These are phyloP conservation scores for Chrysoporthe austroafricana DNA, from an alignment of 2,329 filamentous ascomycete species.

Conservation along the genomic window DNA sequence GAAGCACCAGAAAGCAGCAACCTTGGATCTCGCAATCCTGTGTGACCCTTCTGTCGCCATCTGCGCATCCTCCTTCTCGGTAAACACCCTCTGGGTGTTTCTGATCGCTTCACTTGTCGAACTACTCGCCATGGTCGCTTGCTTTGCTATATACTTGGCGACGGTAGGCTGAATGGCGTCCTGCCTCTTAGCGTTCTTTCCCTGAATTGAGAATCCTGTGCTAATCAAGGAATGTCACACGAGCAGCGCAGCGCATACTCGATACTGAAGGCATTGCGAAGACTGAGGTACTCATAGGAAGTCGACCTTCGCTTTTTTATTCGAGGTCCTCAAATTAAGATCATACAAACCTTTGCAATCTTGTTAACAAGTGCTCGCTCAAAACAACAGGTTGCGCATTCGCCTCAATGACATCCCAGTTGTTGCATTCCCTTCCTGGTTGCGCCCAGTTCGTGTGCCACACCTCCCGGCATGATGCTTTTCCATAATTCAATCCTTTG, in stretches of 20 bases:
- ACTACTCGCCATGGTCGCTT: no score
- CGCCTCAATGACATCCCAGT: not conserved
- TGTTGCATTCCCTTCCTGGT: not conserved
- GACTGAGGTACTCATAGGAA: not conserved
- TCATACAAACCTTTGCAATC: not conserved
- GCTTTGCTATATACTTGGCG: no score
- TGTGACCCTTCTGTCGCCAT: not conserved
- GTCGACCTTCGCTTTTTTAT: not conserved
- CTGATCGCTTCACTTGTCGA: no score
- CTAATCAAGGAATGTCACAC: not conserved
- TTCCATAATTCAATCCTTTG: slow-evolving; percentile 17
- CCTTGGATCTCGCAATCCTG: not conserved
- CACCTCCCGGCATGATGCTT: not conserved
- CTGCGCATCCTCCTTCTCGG: not conserved
- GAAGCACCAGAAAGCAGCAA: not conserved
- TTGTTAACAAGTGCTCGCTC: not conserved
- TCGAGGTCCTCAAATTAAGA: not conserved
- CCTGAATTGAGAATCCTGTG: no score
- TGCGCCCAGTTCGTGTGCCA: slow-evolving; percentile 11
- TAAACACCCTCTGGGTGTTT: no score
- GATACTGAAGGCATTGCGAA: not conserved
- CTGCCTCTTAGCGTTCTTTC: no score
- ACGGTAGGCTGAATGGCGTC: no score
- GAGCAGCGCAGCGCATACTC: not conserved
- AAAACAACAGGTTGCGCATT: not conserved